Conservation (phyloP, 2,329 filamentous ascomycete species). For the Xylariaceae sp. region DNA sequence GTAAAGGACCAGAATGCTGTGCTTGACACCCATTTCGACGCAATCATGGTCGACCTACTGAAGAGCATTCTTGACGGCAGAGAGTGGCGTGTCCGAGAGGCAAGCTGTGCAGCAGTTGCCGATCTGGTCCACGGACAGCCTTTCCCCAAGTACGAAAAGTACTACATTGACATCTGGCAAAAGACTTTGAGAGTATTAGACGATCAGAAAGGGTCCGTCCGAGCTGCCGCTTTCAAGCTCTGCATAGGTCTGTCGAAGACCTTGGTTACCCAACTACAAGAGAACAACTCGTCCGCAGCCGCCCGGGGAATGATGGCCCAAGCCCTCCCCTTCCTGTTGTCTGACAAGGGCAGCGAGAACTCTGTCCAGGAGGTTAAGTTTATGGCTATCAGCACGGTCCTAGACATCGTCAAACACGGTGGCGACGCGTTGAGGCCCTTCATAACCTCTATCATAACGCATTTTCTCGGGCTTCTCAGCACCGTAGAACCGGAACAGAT, state of each 20-base stretch:
- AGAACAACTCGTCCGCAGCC: constrained; percentile 61
- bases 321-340: constrained; percentile 84
- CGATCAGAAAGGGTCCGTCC: constrained; percentile 89
- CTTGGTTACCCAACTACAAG: constrained; percentile 77
- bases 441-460: constrained; percentile 72
- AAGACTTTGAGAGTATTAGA: constrained; percentile 86
- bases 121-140: constrained; percentile 79
- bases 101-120: constrained; percentile 81
- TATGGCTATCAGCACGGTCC: constrained; percentile 74
- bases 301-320: constrained; percentile 75
- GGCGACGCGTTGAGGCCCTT: constrained; percentile 73
- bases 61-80: constrained; percentile 72
- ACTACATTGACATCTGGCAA: constrained; percentile 78
- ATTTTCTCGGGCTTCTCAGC: constrained; percentile 74
- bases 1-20: constrained; percentile 77
- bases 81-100: constrained; percentile 90
- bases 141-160: constrained; percentile 70
- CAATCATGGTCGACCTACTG: constrained; percentile 81
- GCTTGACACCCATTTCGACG: constrained; percentile 75
- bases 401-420: constrained; percentile 85
- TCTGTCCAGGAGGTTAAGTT: constrained; percentile 78
- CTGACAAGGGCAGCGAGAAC: constrained; percentile 81
- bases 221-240: constrained; percentile 70
- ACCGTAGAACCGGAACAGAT: constrained; percentile 82
- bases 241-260: constrained; percentile 80